phyloP scores from a whole-genome alignment of 2,329 filamentous ascomycete species.

The Alternaria angustiovoidea region DNA sequence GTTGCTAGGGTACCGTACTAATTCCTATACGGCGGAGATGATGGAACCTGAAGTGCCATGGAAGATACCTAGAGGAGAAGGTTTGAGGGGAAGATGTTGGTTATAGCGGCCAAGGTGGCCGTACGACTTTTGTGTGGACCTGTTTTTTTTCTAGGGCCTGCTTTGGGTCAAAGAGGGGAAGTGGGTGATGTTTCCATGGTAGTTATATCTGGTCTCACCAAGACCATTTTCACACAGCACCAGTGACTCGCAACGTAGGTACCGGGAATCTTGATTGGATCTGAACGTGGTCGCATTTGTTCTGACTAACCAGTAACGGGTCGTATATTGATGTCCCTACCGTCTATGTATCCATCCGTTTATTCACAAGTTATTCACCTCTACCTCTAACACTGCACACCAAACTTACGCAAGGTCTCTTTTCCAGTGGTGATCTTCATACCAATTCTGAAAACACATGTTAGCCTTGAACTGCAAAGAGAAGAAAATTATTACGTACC shows the following conservation, averaged over 20 bases:
- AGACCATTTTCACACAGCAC: not conserved
- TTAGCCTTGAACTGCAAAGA: conserved; percentile 11
- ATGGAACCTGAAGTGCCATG: no score
- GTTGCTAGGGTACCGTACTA: not conserved
- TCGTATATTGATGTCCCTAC: not conserved
- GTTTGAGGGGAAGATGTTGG: no score
- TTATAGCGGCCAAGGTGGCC: no score
- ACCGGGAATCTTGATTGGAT: not conserved
- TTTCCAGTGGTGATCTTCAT: conserved; percentile 75
- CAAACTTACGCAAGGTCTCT: conserved; percentile 64
- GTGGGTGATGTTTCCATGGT: no score
- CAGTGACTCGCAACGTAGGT: not conserved
- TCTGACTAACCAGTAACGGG: not conserved
- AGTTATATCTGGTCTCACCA: no score
- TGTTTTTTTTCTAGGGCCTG: no score
- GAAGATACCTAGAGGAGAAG: no score
- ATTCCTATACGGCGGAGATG: no score
- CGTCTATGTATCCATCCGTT: not conserved
- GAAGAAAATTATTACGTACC: conserved; percentile 48
- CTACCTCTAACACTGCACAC: conserved; percentile 27
- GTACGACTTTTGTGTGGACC: no score
- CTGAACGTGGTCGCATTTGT: not conserved
- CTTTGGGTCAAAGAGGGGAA: no score
- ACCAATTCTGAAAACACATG: conserved; percentile 59
- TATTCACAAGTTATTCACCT: not conserved